phyloP scores from a whole-genome alignment of 2,329 filamentous ascomycete genomes.

The Fusarium verrucosum region DNA sequence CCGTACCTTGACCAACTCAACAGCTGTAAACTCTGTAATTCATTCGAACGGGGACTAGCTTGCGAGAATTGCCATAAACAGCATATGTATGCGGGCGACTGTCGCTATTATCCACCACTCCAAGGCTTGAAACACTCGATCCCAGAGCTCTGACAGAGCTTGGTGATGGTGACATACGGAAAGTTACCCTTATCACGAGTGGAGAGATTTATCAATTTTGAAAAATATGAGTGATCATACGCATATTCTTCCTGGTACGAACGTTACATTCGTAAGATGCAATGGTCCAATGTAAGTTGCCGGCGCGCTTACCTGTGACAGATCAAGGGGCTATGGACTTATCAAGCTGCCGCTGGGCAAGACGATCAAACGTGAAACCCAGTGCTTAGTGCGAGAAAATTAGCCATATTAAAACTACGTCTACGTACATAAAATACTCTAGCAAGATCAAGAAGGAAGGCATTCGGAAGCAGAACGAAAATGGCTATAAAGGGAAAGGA shows the following conservation, averaged over 20 bases:
- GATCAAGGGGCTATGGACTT: conserved; percentile 17
- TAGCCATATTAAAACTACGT: conserved; percentile 1
- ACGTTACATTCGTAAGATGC: conserved; percentile 13
- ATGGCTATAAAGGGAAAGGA: not conserved
- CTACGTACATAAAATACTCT: not conserved
- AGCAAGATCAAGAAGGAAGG: not conserved
- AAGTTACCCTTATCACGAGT: not conserved
- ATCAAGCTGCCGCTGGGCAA: conserved; percentile 14
- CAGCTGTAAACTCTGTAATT: not conserved
- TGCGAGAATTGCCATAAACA: conserved; percentile 3
- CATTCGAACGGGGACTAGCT: not conserved
- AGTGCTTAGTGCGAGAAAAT: not conserved
- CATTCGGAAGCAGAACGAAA: conserved; percentile 3
- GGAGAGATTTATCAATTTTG: conserved; percentile 9
- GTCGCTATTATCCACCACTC: not conserved
- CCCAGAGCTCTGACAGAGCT: not conserved
- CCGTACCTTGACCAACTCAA: not conserved
- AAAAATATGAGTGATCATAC: conserved; percentile 1
- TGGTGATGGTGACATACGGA: not conserved
- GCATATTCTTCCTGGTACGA: conserved; percentile 9
- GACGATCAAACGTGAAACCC: conserved; percentile 17
- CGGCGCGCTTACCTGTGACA: conserved; percentile 12
- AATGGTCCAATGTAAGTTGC: conserved; percentile 16
- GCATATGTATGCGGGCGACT: not conserved
- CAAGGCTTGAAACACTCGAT: not conserved